Conservation (phyloP, 2,329 filamentous ascomycete genomes). For the Beauveria scarabaeidicola region DNA sequence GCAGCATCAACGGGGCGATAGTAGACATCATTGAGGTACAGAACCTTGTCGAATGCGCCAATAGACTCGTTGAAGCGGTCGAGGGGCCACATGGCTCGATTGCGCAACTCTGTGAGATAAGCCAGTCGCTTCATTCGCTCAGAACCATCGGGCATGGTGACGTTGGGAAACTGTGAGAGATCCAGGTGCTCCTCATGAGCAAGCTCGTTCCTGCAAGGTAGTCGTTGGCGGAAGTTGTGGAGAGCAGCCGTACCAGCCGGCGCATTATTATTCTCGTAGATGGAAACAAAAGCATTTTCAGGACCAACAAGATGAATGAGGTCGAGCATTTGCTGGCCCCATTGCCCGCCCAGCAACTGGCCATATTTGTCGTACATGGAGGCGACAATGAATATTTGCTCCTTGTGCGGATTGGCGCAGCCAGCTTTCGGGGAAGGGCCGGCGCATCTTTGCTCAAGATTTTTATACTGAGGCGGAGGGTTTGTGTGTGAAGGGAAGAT, state of each 20-base stretch:
- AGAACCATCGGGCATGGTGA: conserved; percentile 54
- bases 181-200: conserved; percentile 53
- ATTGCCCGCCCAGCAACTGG: conserved; percentile 51
- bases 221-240: conserved; percentile 37
- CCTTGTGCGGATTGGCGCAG: conserved; percentile 35
- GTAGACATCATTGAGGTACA: conserved; percentile 61
- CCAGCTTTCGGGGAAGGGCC: conserved; percentile 20
- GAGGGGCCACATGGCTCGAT: conserved; percentile 58
- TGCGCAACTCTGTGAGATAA: conserved; percentile 65
- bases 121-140: conserved; percentile 62
- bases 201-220: conserved; percentile 41
- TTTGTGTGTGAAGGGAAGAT: conserved; percentile 36
- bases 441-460: conserved; percentile 23
- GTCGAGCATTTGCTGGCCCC: conserved; percentile 52
- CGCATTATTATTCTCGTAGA: conserved; percentile 66
- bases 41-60: conserved; percentile 43
- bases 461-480: conserved; percentile 30
- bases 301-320: conserved; percentile 58
- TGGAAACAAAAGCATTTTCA: conserved; percentile 60
- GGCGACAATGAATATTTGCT: conserved; percentile 66
- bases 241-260: conserved; percentile 46
- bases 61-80: conserved; percentile 34
- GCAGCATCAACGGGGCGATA: conserved; percentile 43
- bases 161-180: conserved; percentile 45
- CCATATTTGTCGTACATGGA: conserved; percentile 60